Evolutionary conservation across 805 yeast species (phyloP).

Genomic region (Candida ascalaphidarum): DNA sequence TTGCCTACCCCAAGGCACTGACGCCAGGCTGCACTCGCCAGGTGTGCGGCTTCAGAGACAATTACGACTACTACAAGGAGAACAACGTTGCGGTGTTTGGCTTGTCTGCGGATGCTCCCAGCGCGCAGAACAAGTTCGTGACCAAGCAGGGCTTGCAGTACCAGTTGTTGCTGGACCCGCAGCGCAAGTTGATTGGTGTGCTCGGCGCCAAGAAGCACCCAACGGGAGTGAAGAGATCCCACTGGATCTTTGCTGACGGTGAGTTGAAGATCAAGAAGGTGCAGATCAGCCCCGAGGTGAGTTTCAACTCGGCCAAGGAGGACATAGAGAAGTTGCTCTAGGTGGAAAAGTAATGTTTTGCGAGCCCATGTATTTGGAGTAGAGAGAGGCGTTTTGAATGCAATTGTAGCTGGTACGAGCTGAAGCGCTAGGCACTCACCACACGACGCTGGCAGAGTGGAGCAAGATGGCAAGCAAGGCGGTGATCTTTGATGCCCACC

Average conservation of each 20-base stretch:
- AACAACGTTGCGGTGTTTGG: constrained; percentile 64
- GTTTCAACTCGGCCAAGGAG: constrained; percentile 50
- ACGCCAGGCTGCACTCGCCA: constrained; percentile 97
- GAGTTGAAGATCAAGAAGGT: constrained; percentile 45
- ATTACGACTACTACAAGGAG: constrained; percentile 40
- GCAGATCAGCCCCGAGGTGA: constrained; percentile 43
- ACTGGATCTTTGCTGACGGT: constrained; percentile 83
- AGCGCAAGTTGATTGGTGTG: constrained; percentile 53
- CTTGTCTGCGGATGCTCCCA: constrained; percentile 72
- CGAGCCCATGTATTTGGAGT: neutral
- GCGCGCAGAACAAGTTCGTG: constrained; percentile 69
- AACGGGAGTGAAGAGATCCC: constrained; percentile 76
- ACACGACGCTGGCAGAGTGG: constrained; percentile 10
- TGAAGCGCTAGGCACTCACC: neutral
- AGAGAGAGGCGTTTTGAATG: neutral
- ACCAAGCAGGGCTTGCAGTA: constrained; percentile 67
- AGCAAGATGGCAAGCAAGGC: constrained; percentile 22
- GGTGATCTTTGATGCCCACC: constrained; percentile 82
- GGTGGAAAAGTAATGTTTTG: too few species aligned
- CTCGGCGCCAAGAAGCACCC: constrained; percentile 83
- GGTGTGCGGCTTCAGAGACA: constrained; percentile 79
- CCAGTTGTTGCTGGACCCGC: constrained; percentile 70
- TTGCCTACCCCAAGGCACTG: constrained; percentile 83
- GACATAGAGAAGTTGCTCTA: constrained; percentile 47
- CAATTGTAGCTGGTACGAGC: neutral